These are phyloP conservation scores for Hygrocybe coccinea DNA, from an alignment of 768 basidiomycete species.

Conservation along the genomic window DNA sequence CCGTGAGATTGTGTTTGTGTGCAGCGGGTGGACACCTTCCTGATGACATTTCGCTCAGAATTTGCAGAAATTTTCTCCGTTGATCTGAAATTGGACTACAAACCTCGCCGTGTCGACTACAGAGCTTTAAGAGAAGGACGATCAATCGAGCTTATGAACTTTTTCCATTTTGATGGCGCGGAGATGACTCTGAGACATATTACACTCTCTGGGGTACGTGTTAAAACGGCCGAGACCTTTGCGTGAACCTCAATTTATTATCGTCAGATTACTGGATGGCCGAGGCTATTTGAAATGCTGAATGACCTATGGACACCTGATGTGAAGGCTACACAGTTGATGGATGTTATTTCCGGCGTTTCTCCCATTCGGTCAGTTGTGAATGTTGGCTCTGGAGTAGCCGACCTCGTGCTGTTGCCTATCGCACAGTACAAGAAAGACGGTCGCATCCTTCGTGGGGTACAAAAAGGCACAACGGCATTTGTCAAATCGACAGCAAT, in stretches of 20 bases:
- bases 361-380: constrained; percentile 94
- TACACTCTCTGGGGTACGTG: constrained; percentile 83
- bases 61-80: constrained; percentile 93
- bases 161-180: constrained; percentile 98
- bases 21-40: not conserved
- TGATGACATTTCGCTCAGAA: constrained; percentile 43
- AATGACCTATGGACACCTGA: constrained; percentile 99
- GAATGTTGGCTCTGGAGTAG: constrained; percentile 95
- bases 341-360: constrained; percentile 94
- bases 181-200: constrained; percentile 97
- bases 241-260: constrained; percentile 6
- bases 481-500: constrained; percentile 93
- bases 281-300: constrained; percentile 81
- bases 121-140: constrained; percentile 81
- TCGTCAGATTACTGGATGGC: constrained; percentile 84
- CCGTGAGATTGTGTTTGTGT: constrained; percentile 44
- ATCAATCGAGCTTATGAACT: constrained; percentile 98
- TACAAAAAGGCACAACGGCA: constrained; percentile 89
- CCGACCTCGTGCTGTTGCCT: constrained; percentile 90
- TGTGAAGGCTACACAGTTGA: constrained; percentile 96
- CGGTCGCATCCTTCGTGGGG: constrained; percentile 82
- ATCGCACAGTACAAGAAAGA: constrained; percentile 98
- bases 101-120: constrained; percentile 95
- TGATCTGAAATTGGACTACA: constrained; percentile 95
- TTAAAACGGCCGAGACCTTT: not conserved